A percentile compares a stretch with the other conserved stretches of the same genome.
These are phyloP conservation scores for Penicillium sp. DNA, from an alignment of 2,329 filamentous ascomycete species.

Conservation along the genomic window DNA sequence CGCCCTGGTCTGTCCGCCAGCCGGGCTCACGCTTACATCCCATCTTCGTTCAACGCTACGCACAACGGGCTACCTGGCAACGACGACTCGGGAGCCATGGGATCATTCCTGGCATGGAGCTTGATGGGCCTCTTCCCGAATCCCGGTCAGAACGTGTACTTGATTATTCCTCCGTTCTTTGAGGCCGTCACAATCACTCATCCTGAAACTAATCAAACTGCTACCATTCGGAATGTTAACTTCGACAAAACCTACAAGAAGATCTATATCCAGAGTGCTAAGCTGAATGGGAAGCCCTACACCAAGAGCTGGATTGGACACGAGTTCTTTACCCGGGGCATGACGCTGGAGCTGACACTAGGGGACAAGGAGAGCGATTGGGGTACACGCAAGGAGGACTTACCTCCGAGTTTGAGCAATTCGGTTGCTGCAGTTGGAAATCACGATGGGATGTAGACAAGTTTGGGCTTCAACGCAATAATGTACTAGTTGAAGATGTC, in stretches of 20 bases:
- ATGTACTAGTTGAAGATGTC: not conserved
- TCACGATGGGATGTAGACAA: not conserved
- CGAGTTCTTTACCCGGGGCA: slow-evolving; percentile 64
- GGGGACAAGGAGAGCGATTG: slow-evolving; percentile 61
- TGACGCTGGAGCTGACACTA: slow-evolving; percentile 60
- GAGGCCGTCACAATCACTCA: slow-evolving; percentile 56
- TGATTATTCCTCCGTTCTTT: slow-evolving; percentile 67
- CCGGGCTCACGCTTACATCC: slow-evolving; percentile 63
- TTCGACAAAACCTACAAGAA: slow-evolving; percentile 58
- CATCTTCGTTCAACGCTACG: slow-evolving; percentile 57
- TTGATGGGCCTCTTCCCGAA: slow-evolving; percentile 71
- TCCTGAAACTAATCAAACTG: slow-evolving; percentile 57
- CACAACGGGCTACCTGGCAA: slow-evolving; percentile 63
- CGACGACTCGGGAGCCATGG: slow-evolving; percentile 68
- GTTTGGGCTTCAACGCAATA: not conserved
- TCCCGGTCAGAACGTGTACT: slow-evolving; percentile 64
- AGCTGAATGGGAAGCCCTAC: slow-evolving; percentile 58
- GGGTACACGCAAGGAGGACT: slow-evolving; percentile 58
- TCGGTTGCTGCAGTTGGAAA: slow-evolving; percentile 6
- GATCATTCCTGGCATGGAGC: slow-evolving; percentile 60
- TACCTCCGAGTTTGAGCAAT: slow-evolving; percentile 52
- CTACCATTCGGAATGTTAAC: slow-evolving; percentile 57
- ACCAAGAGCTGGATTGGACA: slow-evolving; percentile 66
- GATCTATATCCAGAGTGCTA: slow-evolving; percentile 65
- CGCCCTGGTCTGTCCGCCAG: slow-evolving; percentile 52